phyloP scores from a whole-genome alignment of 768 basidiomycete species.

The Phylloporus rhodoxanthus region DNA sequence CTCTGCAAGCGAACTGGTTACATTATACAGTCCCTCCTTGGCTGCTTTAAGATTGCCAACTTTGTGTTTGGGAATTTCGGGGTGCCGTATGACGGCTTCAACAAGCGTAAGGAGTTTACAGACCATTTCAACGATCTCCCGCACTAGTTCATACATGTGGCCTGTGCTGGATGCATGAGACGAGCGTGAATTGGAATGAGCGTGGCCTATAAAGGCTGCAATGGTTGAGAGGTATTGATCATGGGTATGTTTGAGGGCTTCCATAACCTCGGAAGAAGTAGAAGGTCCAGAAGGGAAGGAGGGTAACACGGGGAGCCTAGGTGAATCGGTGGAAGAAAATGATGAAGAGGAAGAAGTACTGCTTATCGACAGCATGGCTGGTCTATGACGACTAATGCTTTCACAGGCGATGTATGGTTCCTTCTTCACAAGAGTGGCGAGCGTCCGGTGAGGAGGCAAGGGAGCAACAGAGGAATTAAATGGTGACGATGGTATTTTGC shows the following conservation, averaged over 20 bases:
- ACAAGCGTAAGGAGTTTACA: conserved; percentile 88
- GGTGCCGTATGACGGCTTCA: conserved; percentile 78
- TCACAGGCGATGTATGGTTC: conserved; percentile 38
- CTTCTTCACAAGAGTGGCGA: conserved; percentile 29
- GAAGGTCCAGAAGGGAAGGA: conserved; percentile 69
- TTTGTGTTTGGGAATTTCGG: conserved; percentile 60
- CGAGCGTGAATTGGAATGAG: conserved; percentile 84
- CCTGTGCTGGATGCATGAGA: conserved; percentile 93
- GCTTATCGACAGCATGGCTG: conserved; percentile 50
- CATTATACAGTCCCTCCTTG: conserved; percentile 78
- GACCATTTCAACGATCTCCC: conserved; percentile 90
- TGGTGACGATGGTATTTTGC: conserved; percentile 22
- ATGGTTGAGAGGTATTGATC: conserved; percentile 90
- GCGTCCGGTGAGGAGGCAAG: conserved; percentile 30
- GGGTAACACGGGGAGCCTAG: conserved; percentile 39
- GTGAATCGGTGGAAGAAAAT: conserved; percentile 57
- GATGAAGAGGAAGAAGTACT: conserved; percentile 71
- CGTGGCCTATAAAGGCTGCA: conserved; percentile 96
- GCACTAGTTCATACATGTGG: conserved; percentile 90
- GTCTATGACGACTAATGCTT: conserved; percentile 38
- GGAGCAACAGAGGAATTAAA: conserved; percentile 34
- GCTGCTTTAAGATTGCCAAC: conserved; percentile 59
- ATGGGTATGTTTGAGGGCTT: conserved; percentile 76
- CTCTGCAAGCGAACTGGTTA: conserved; percentile 82
- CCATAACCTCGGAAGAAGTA: conserved; percentile 61